Base-by-base conservation (phyloP, 2,329 filamentous ascomycete genomes). In the Neofusicoccum sp. region DNA sequence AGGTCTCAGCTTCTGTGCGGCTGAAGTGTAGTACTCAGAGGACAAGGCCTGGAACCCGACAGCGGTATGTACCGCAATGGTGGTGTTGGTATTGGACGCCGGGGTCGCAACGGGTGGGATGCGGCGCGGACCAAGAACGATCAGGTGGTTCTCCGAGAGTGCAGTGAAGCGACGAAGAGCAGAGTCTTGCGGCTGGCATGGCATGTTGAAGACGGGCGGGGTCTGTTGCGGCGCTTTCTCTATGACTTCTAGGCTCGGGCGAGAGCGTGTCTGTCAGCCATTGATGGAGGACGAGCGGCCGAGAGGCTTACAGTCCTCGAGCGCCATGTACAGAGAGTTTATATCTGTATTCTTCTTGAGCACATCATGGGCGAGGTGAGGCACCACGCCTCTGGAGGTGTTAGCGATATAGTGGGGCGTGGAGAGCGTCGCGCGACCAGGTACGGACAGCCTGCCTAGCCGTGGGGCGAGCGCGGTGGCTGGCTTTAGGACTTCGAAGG, bases 361-460 rank as follows among this genome's bases (percentile, higher is more conserved):
- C 63, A 89, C 89, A 78, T 99, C 95, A 40, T 92, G 93, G 3
- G 93, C 90, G 65, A 99, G 77, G 77, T 99, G 95, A 56, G 95
- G 92, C 36, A 98, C 80, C 1, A 85, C 85, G 24, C 95, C 95
- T 69, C 95, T 85, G 34, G 95, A 97, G 3, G 90, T 89, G 65
- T 89, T 81, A 54, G 86, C 88, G 62, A 96, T 79, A 73, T 89
- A 96, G 71, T 89, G 89, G 44, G 95, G 95, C 31, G 95, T 99
- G 20, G 89, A 79, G 65, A 97, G 81, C n/a, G 82, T 75, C 63
- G 81, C 84, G 62, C 89, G 82, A 76, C 86, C 68, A 74, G 78
- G 80, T 5, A 95, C 73, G 4, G 80, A 76, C 26, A 98, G 76
- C 57, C 79, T 81, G 3, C 90, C 92, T 7, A 93, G 76, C 57